Evolutionary conservation across 2,329 filamentous ascomycete genomes (phyloP), one percentile per base, ranked within the genome.

Genomic region (Pseudogymnoascus sp.): DNA sequence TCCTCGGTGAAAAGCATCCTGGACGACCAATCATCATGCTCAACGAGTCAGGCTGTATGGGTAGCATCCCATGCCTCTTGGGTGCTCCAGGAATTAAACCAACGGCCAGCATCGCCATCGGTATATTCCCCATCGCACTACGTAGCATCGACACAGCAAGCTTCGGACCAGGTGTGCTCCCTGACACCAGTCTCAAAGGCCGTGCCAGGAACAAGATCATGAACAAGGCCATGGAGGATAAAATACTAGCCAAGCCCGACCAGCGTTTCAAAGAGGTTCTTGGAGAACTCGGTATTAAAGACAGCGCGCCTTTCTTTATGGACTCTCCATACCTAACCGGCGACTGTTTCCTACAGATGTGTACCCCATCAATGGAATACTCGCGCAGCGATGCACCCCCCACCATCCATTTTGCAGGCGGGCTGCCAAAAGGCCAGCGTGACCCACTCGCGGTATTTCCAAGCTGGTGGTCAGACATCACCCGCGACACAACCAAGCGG

Each of bases 381-480:
- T 69, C 69, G 1, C 66, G 75, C 2, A 70, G 65, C 33, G 75
- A 77, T 63, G 64, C 77, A 2, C 74, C 76, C 6, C 62, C 72
- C 0, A 73, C 73, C 12, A 69, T 83, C 25, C 73, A 74, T 5
- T 82, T 78, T 62, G 73, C 75, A 21, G 81, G 81, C 2, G 75
- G 72, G 3, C 63, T 79, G 4, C 74, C 76, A 0, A 71, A 71
- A n/a, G 72, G 72, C 40, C 63, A 67, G 2, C 9, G 73, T 61
- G 68, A 72, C 35, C 55, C 68, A 0, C 63, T 63, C 41, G 71
- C 73, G 33, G 61, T 62, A 2, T 73, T 71, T 38, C 81, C 81
- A 0, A 28, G 67, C 5, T 83, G 79, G 77, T 83, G 79, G 79
- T 60, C 71, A 2, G 75, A 78, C 4, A 71, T 83, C 14, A 67